A percentile compares a stretch with the other conserved stretches of the same genome.
Evolutionary conservation across 805 yeast genomes (phyloP).

Genomic region (Hanseniaspora guilliermondii): DNA sequence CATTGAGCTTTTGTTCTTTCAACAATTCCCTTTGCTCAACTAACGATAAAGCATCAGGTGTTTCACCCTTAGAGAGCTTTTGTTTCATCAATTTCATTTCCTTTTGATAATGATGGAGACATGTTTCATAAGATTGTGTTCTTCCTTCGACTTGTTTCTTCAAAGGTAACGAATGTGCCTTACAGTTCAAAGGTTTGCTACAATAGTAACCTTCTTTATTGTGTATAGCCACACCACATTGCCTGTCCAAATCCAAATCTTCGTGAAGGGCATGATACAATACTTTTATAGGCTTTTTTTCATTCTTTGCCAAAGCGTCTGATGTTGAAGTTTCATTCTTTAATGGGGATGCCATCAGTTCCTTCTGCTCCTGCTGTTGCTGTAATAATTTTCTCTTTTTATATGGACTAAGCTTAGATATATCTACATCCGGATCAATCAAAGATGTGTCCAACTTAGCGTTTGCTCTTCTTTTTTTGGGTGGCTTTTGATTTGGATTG

Average conservation of each 20-base stretch:
- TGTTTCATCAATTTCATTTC: slow-evolving; percentile 67
- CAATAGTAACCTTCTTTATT: slow-evolving; percentile 75
- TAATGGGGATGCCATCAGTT: slow-evolving; percentile 18
- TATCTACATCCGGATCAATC: not conserved
- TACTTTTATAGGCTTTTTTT: slow-evolving; percentile 30
- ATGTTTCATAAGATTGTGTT: slow-evolving; percentile 79
- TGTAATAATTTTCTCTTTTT: slow-evolving; percentile 18
- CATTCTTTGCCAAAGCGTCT: slow-evolving; percentile 14
- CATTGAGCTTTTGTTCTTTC: slow-evolving; percentile 23
- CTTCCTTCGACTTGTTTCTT: slow-evolving; percentile 91
- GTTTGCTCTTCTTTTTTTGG: slow-evolving; percentile 8
- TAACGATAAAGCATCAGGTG: not conserved
- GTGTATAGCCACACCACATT: slow-evolving; percentile 90
- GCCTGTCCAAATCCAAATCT: slow-evolving; percentile 82
- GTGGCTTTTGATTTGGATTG: slow-evolving; percentile 17
- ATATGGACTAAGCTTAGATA: slow-evolving; percentile 7
- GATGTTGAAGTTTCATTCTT: slow-evolving; percentile 16
- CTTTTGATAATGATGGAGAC: slow-evolving; percentile 80
- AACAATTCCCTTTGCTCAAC: slow-evolving; percentile 20
- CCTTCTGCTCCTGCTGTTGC: slow-evolving; percentile 16
- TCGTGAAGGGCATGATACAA: slow-evolving; percentile 51
- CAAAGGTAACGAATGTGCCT: slow-evolving; percentile 97
- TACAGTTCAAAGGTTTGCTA: slow-evolving; percentile 91
- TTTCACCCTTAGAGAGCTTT: slow-evolving; percentile 31
- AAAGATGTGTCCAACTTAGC: not conserved